phyloP scores from a whole-genome alignment of 306 rosid species.

The Acacia crassicarpa region DNA sequence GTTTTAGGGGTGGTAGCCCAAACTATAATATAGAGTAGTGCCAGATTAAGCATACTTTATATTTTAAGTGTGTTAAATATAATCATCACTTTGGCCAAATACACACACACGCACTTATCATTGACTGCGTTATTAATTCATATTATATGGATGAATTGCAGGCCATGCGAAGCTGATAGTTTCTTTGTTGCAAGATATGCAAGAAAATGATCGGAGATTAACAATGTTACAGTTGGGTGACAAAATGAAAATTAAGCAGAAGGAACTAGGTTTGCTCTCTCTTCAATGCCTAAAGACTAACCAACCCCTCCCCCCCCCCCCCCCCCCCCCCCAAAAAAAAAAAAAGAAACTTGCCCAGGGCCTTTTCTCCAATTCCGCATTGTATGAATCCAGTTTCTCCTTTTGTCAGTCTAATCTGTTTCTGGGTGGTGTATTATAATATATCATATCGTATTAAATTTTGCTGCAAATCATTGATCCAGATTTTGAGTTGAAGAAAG shows the following conservation, averaged over 20 bases:
- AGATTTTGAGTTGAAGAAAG: constrained; percentile 77
- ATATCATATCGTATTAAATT: constrained; percentile 10
- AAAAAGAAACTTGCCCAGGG: neutral
- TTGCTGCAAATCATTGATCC: constrained; percentile 39
- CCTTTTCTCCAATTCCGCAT: neutral
- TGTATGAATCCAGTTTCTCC: constrained; percentile 9
- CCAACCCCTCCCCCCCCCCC: no score
- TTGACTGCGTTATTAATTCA: neutral
- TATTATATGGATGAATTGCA: constrained; percentile 41
- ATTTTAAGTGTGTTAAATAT: neutral
- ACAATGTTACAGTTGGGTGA: constrained; percentile 89
- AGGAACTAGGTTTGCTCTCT: constrained; percentile 62
- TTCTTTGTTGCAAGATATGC: constrained; percentile 76
- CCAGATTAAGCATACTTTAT: neutral
- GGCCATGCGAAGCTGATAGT: constrained; percentile 74
- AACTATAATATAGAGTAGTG: neutral
- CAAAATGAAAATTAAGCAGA: constrained; percentile 72
- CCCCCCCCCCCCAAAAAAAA: no score
- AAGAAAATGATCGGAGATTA: constrained; percentile 69
- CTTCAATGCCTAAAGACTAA: neutral
- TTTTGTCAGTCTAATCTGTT: constrained; percentile 18
- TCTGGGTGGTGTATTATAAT: constrained; percentile 19
- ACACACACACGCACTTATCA: no score
- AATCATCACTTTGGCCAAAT: neutral
- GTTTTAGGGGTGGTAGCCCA: neutral